Evolutionary conservation across 805 yeast species (phyloP).

Genomic region (Wickerhamiella bombiphila): DNA sequence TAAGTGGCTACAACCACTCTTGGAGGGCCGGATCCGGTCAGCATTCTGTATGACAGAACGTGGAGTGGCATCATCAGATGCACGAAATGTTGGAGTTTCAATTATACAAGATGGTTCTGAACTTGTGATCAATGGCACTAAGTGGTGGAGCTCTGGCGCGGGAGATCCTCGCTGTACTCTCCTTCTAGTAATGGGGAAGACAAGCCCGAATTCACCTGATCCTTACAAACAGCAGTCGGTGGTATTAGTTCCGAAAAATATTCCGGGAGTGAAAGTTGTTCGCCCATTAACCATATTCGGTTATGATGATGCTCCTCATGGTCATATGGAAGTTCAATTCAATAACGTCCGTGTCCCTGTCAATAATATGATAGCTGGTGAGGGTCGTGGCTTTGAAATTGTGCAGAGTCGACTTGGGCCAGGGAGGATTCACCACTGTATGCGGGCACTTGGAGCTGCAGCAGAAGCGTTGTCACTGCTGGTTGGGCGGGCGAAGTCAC

Average conservation of each 20-base stretch:
- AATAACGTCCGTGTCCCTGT: slow-evolving; percentile 33
- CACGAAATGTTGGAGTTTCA: slow-evolving; percentile 38
- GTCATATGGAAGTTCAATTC: slow-evolving; percentile 49
- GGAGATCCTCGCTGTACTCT: slow-evolving; percentile 48
- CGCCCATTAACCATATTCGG: slow-evolving; percentile 45
- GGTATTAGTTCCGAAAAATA: slow-evolving; percentile 37
- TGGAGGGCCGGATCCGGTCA: slow-evolving; percentile 41
- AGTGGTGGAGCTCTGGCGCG: slow-evolving; percentile 62
- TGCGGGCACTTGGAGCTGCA: slow-evolving; percentile 49
- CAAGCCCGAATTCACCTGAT: slow-evolving; percentile 17
- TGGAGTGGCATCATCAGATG: slow-evolving; percentile 46
- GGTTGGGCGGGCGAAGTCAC: slow-evolving; percentile 34
- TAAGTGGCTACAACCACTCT: slow-evolving; percentile 38
- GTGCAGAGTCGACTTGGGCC: slow-evolving; percentile 55
- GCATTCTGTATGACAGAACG: slow-evolving; percentile 55
- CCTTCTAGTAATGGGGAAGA: slow-evolving; percentile 41
- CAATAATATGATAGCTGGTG: slow-evolving; percentile 31
- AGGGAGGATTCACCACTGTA: slow-evolving; percentile 58
- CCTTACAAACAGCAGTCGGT: slow-evolving; percentile 43
- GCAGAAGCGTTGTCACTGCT: slow-evolving; percentile 38
- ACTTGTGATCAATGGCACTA: slow-evolving; percentile 42
- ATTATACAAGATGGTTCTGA: slow-evolving; percentile 32
- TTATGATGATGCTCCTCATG: slow-evolving; percentile 57
- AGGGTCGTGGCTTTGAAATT: slow-evolving; percentile 47
- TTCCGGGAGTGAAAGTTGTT: slow-evolving; percentile 35